Conservation (phyloP, 2,329 filamentous ascomycete genomes). For the Alternaria atra region DNA sequence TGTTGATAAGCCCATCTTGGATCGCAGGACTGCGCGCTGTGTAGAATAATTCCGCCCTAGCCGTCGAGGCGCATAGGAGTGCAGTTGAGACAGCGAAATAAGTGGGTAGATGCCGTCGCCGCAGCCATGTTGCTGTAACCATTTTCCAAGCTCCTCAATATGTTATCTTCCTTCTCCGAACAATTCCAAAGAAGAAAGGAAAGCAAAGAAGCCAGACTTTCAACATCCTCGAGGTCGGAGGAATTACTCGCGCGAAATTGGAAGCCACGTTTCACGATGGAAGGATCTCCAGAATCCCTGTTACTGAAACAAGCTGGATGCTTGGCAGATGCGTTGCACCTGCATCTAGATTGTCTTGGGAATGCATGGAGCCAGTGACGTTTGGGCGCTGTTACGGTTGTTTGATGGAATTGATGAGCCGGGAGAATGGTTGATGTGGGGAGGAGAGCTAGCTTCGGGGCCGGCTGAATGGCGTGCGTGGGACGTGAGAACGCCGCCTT, state of each 20-base stretch:
- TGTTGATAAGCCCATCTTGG: conserved; percentile 30
- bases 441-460: background rate
- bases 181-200: background rate
- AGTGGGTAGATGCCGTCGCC: background rate
- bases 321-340: conserved; percentile 13
- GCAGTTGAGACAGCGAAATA: conserved; percentile 5
- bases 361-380: background rate
- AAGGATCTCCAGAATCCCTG: conserved; percentile 19
- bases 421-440: conserved; percentile 22
- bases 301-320: conserved; percentile 23
- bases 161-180: background rate
- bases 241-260: conserved; percentile 1
- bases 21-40: conserved; percentile 29
- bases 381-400: conserved; percentile 2
- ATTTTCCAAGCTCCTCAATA: conserved; percentile 7
- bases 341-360: conserved; percentile 13
- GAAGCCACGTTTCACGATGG: conserved; percentile 32
- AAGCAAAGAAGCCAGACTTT: background rate
- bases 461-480: conserved; percentile 16
- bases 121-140: background rate
- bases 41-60: conserved; percentile 26
- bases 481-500: background rate
- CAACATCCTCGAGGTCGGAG: background rate
- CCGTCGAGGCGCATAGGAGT: conserved; percentile 10
- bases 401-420: conserved; percentile 14